Base-by-base conservation (phyloP, 2,329 filamentous ascomycete species). In the Escovopsis weberi region DNA sequence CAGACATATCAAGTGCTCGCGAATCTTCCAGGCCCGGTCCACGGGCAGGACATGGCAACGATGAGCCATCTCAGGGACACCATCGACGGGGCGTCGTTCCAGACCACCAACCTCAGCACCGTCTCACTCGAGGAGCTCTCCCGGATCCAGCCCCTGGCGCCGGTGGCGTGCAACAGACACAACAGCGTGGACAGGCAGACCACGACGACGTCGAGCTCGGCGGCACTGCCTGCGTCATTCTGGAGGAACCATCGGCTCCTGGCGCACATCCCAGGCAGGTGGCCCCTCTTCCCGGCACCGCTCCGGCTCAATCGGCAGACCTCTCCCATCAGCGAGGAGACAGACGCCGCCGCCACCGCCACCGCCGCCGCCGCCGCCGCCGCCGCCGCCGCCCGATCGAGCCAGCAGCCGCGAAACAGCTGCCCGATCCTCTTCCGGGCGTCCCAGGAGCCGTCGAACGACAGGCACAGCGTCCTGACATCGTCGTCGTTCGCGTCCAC, bases 401-500 rank as follows among this genome's bases (percentile, higher is more conserved):
- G 47, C 30, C 46, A 49, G 23, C 42, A 26, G 28, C 28, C 28
- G 8, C 28, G 28, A 3, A 32, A 32, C 28, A 32, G 28, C 28
- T 32, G 28, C 7, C 28, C 28, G 28, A 32, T 32, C 28, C 28
- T 32, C 28, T 32, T 32, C 28, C 28, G 28, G 8, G 28, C 28
- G 4, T 32, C 28, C 30, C 45, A 43, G 6, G 51, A 50, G 15
- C 49, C 53, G 10, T 47, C 50, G 4, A 47, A 43, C 12, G 45
- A 45, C 8, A 47, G 46, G 39, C 51, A 48, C 42, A 57, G 53
- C 35, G 35, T 56, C 38, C 43, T 45, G 5, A 56, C 51, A 5
- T 57, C 59, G 4, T 43, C 53, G 0, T 63, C 61, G 0, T 63
- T 63, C 45, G 57, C 52, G 6, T 61, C 61, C 2, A 43, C 51